Percentiles rank a stretch among this genome's conserved stretches.
Conservation (phyloP, 2,329 filamentous ascomycete species). For the Samsoniella hepiali region DNA sequence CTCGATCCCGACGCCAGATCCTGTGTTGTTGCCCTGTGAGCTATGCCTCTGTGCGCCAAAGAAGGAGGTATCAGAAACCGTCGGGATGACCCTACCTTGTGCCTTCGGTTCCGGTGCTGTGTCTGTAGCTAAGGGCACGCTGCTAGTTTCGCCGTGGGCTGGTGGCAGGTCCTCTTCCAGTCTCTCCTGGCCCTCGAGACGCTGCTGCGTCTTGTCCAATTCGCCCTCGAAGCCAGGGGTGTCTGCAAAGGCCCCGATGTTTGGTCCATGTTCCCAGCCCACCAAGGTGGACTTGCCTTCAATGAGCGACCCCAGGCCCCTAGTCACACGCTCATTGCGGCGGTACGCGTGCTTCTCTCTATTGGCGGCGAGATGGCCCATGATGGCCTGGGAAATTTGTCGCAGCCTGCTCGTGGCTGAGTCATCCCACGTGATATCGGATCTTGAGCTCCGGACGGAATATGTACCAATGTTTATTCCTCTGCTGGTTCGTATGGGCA, state of each 20-base stretch:
- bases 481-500: slow-evolving; percentile 38
- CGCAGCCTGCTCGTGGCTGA: slow-evolving; percentile 27
- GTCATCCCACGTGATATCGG: slow-evolving; percentile 25
- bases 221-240: slow-evolving; percentile 19
- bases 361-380: slow-evolving; percentile 35
- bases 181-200: neutral
- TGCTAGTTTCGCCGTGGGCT: too few relatives aligned
- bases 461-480: slow-evolving; percentile 43
- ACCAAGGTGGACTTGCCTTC: slow-evolving; percentile 32
- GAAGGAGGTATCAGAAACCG: too few relatives aligned
- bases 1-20: neutral
- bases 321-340: slow-evolving; percentile 36
- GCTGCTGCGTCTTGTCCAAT: slow-evolving; percentile 22
- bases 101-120: too few relatives aligned
- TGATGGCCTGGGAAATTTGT: slow-evolving; percentile 32
- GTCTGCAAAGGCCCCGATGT: slow-evolving; percentile 15
- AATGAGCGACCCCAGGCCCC: slow-evolving; percentile 36
- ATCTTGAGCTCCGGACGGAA: slow-evolving; percentile 29
- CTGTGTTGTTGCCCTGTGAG: too few relatives aligned
- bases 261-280: slow-evolving; percentile 23
- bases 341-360: slow-evolving; percentile 27
- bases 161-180: neutral
- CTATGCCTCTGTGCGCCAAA: too few relatives aligned
- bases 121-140: too few relatives aligned
- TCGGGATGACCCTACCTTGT: too few relatives aligned